phyloP scores from a whole-genome alignment of 768 basidiomycete genomes.

The Arthromyces matolae region DNA sequence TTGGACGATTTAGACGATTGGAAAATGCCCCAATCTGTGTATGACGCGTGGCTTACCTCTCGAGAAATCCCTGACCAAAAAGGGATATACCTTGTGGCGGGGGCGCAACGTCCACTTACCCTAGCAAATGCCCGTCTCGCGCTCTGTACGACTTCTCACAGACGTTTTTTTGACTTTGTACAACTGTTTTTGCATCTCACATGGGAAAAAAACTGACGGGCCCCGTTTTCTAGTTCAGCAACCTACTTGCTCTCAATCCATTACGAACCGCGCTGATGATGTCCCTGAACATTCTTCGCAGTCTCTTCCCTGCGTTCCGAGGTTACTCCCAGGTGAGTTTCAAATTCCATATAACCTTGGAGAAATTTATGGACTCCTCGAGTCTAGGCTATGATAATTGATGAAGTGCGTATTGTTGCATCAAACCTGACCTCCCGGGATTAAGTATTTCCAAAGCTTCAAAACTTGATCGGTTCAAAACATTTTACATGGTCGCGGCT shows the following conservation, averaged over 20 bases:
- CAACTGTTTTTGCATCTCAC: slow-evolving; percentile 15
- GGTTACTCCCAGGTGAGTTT: slow-evolving; percentile 70
- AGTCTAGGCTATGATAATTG: slow-evolving; percentile 66
- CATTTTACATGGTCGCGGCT: slow-evolving; percentile 69
- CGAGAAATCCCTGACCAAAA: slow-evolving; percentile 45
- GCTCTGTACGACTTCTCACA: slow-evolving; percentile 42
- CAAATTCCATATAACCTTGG: slow-evolving; percentile 8
- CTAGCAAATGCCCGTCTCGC: slow-evolving; percentile 56
- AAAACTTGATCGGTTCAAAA: slow-evolving; percentile 64
- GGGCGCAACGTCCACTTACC: slow-evolving; percentile 64
- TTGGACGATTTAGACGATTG: slow-evolving; percentile 1
- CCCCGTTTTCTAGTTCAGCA: slow-evolving; percentile 32
- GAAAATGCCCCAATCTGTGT: slow-evolving; percentile 30
- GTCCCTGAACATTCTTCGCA: slow-evolving; percentile 64
- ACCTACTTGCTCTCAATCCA: slow-evolving; percentile 56
- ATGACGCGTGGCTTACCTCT: slow-evolving; percentile 59
- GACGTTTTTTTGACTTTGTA: slow-evolving; percentile 55
- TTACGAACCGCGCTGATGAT: slow-evolving; percentile 69
- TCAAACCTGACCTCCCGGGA: slow-evolving; percentile 14
- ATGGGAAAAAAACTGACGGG: slow-evolving; percentile 11
- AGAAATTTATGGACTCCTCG: slow-evolving; percentile 15
- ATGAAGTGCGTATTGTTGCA: slow-evolving; percentile 56
- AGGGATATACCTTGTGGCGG: slow-evolving; percentile 52
- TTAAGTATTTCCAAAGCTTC: slow-evolving; percentile 67
- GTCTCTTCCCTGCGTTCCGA: slow-evolving; percentile 76